Percentiles rank a stretch among this genome's conserved stretches.
Conservation (phyloP, 2,329 filamentous ascomycete species). For the Ceratocystis cubensis region DNA sequence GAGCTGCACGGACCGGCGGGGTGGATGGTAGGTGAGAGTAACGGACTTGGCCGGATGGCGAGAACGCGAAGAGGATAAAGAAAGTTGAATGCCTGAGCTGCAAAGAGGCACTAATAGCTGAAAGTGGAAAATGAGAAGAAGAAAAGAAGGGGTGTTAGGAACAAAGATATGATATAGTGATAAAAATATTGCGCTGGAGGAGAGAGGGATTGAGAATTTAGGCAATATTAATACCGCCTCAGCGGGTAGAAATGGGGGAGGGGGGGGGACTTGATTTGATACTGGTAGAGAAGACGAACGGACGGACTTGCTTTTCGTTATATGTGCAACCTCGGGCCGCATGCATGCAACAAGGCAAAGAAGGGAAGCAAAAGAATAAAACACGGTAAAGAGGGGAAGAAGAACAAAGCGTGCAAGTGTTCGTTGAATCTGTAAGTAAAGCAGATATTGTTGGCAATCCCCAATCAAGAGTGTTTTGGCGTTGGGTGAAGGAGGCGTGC, state of each 20-base stretch:
- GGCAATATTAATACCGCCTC: background rate
- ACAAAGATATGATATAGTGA: background rate
- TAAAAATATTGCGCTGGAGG: background rate
- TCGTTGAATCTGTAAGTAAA: background rate
- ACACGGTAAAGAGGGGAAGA: background rate
- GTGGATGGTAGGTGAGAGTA: background rate
- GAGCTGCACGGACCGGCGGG: constrained; percentile 8
- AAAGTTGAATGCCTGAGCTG: background rate
- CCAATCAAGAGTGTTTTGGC: background rate
- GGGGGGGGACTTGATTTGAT: background rate
- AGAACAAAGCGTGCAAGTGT: background rate
- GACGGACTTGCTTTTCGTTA: background rate
- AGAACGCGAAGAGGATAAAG: background rate
- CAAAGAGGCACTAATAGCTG: background rate
- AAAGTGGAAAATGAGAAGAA: constrained; percentile 2
- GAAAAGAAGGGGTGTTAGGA: background rate
- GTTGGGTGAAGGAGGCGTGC: background rate
- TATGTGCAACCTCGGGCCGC: background rate
- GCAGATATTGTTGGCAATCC: background rate
- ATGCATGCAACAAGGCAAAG: background rate
- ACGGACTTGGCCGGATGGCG: constrained; percentile 9
- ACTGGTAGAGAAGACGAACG: background rate
- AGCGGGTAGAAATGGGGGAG: background rate
- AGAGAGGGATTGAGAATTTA: background rate
- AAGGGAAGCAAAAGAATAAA: background rate